Percentiles rank a stretch among this genome's conserved stretches.
phyloP scores from a whole-genome alignment of 495 filamentous ascomycete species.

The Trichocladium antarcticum region DNA sequence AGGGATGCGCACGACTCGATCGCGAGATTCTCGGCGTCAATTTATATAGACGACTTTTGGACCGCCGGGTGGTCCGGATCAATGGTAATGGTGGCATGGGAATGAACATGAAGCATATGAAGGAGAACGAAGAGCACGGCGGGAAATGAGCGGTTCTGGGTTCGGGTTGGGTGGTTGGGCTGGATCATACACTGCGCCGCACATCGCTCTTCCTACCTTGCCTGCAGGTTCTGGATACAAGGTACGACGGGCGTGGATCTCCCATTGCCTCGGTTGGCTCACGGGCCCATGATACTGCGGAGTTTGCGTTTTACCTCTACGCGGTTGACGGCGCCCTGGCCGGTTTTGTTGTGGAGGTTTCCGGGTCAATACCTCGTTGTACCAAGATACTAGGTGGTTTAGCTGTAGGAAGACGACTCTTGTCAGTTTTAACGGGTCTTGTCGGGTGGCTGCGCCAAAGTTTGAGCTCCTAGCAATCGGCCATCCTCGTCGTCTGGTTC shows the following conservation, averaged over 20 bases:
- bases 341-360: conserved; percentile 3
- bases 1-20: too few relatives aligned
- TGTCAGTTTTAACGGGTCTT: not conserved
- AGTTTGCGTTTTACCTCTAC: conserved; percentile 1
- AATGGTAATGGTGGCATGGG: conserved; percentile 1
- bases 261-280: not conserved
- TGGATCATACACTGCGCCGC: not conserved
- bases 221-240: not conserved
- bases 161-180: not conserved
- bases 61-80: not conserved
- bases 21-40: not conserved
- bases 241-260: not conserved
- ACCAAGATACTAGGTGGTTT: not conserved
- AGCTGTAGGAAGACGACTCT: not conserved
- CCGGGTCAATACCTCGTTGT: not conserved
- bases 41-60: conserved; percentile 1
- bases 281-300: not conserved
- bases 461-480: too few relatives aligned
- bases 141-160: not conserved
- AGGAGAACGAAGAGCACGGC: not conserved
- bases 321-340: conserved; percentile 3
- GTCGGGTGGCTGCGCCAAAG: not conserved
- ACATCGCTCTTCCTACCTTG: not conserved
- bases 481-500: too few relatives aligned
- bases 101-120: conserved; percentile 3